Evolutionary conservation across 306 rosid genomes (phyloP).

Genomic region (Hippophae tibetana): DNA sequence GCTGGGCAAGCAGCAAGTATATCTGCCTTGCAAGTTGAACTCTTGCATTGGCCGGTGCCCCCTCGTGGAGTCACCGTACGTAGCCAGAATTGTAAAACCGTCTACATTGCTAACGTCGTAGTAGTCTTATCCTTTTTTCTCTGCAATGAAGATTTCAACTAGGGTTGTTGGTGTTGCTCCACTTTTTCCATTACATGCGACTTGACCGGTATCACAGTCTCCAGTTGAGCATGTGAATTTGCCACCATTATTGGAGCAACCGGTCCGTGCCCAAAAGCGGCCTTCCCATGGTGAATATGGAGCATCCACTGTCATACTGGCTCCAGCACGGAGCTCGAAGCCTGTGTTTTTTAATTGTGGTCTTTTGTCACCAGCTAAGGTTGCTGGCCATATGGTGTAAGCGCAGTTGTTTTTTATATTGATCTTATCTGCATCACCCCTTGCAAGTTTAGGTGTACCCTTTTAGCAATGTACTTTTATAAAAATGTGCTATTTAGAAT

Average conservation of each 20-base stretch:
- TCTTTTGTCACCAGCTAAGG: conserved; percentile 32
- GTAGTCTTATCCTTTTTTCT: conserved; percentile 10
- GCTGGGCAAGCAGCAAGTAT: conserved; percentile 12
- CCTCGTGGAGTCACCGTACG: conserved; percentile 6
- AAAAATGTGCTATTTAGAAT: too few relatives aligned
- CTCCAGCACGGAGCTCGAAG: conserved; percentile 28
- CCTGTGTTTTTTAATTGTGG: conserved; percentile 47
- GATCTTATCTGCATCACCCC: conserved; percentile 31
- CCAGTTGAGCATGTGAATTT: conserved; percentile 54
- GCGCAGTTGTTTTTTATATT: conserved; percentile 38
- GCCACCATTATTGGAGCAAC: conserved; percentile 37
- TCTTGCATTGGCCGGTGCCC: conserved; percentile 1
- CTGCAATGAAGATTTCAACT: conserved; percentile 4
- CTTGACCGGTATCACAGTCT: conserved; percentile 18
- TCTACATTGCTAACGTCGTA: conserved; percentile 25
- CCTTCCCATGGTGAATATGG: conserved; percentile 52
- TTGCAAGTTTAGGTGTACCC: conserved; percentile 2
- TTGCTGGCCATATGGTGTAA: conserved; percentile 53
- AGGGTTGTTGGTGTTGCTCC: conserved; percentile 9
- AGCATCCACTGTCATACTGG: conserved; percentile 10
- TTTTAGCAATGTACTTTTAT: too few relatives aligned
- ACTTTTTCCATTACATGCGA: conserved; percentile 6
- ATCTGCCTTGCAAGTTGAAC: background rate
- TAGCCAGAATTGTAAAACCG: conserved; percentile 7
- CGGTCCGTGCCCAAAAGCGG: conserved; percentile 59